Evolutionary conservation across 2,329 filamentous ascomycete genomes (phyloP).

Genomic region (Pseudophaeomoniella oleicola): DNA sequence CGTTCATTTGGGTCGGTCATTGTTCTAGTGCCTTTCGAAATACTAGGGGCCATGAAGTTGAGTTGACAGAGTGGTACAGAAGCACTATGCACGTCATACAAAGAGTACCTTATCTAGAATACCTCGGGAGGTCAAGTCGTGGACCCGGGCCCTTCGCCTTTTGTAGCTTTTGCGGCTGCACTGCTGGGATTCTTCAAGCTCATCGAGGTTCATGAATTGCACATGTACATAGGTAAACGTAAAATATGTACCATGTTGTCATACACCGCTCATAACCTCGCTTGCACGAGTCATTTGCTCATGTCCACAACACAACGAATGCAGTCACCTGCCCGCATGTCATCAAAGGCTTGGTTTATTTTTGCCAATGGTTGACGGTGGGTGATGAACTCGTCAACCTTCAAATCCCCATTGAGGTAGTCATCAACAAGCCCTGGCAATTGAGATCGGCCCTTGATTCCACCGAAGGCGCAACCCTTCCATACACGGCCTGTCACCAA

Average conservation of each 20-base stretch:
- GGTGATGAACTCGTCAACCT: slow-evolving; percentile 99
- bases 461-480: slow-evolving; percentile 96
- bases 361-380: slow-evolving; percentile 70
- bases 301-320: slow-evolving; percentile 83
- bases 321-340: slow-evolving; percentile 94
- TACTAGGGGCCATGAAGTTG: too few species aligned
- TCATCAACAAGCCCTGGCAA: slow-evolving; percentile 75
- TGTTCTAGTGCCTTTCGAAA: too few species aligned
- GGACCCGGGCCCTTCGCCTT: too few species aligned
- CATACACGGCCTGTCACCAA: slow-evolving; percentile 94
- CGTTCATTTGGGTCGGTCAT: too few species aligned
- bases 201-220: too few species aligned
- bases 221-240: too few species aligned
- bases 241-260: background rate
- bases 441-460: slow-evolving; percentile 93
- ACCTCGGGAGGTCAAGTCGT: too few species aligned
- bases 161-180: too few species aligned
- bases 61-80: too few species aligned
- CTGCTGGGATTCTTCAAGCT: too few species aligned
- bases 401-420: slow-evolving; percentile 78
- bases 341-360: slow-evolving; percentile 81
- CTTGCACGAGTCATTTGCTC: slow-evolving; percentile 16
- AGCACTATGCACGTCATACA: too few species aligned
- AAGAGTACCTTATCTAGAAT: too few species aligned
- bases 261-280: background rate